Base-by-base conservation (phyloP, 2,329 filamentous ascomycete species). In the Didymella exigua region DNA sequence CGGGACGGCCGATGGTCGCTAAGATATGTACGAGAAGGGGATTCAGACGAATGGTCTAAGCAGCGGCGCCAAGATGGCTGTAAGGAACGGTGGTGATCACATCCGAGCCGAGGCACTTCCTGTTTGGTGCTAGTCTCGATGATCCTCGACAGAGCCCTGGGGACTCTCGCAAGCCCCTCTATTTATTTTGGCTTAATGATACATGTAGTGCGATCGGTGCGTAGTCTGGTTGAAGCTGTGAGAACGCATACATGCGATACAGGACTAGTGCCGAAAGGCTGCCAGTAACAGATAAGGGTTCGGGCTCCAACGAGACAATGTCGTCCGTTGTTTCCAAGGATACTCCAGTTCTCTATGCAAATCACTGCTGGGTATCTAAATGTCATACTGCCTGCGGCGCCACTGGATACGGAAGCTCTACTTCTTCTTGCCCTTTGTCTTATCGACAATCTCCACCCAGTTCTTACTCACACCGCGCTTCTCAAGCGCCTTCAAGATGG, bases 361-460 rank as follows among this genome's bases (percentile, higher is more conserved):
- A 18, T 31, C 23, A 46, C 34, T 36, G 16, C 18, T 30, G 44
- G 37, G 44, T 54, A 54, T 53, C 42, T 41, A 46, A 6, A 31
- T 19, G n/a, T 27, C 10, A 5, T 36, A 14, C 24, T 23, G 10
- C 36, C 6, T 18, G 23, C n/a, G n/a, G n/a, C n/a, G n/a, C 11
- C 10, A 7, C 21, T 14, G 5, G 10, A 27, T 11, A 10, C 6
- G 5, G 11, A 18, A 9, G 11, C 21, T 19, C 30, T 52, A 68
- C 40, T 70, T 73, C 73, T 86, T 86, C 76, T 87, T 88, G 61
- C 84, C 84, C 74, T 88, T 86, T 4, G 84, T 87, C 76, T 88
- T 89, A 69, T 89, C 87, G 52, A 86, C 72, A n/a, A 87, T 76
- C 38, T 86, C 83, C 24, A 89, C 77, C 84, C 85, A 88, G 57